Conservation (phyloP, 148 eudicot species). For the Limonium bicolor region DNA sequence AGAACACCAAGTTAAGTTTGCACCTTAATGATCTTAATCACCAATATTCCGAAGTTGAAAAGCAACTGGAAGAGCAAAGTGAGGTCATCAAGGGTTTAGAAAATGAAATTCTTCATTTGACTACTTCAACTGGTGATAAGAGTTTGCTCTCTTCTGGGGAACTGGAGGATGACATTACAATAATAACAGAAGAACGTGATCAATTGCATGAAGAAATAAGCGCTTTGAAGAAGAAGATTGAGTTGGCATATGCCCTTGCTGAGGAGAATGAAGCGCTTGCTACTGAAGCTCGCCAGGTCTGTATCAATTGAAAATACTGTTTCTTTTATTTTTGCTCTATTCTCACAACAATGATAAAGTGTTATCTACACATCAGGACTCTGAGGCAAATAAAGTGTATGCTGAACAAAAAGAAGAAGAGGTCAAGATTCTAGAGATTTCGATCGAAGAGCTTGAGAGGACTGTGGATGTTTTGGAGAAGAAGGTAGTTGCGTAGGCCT, state of each 20-base stretch:
- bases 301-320: neutral
- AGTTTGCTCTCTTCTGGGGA: conserved; percentile 18
- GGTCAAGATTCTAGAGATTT: conserved; percentile 46
- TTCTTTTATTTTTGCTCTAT: neutral
- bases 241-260: conserved; percentile 32
- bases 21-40: conserved; percentile 29
- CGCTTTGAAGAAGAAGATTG: conserved; percentile 36
- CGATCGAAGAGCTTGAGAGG: conserved; percentile 54
- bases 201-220: conserved; percentile 20
- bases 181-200: conserved; percentile 31
- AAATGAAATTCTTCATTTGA: conserved; percentile 29
- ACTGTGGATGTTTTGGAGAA: conserved; percentile 52
- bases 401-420: conserved; percentile 67
- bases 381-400: conserved; percentile 41
- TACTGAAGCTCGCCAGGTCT: conserved; percentile 53
- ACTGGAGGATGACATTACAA: conserved; percentile 20
- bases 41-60: conserved; percentile 32
- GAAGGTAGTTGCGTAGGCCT: conserved; percentile 24
- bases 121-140: conserved; percentile 19
- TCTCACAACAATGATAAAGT: no score
- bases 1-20: conserved; percentile 29
- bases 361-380: conserved; percentile 23
- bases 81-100: conserved; percentile 36
- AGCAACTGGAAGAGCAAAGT: conserved; percentile 33
- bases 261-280: conserved; percentile 66